Conservation (phyloP, 768 basidiomycete species). For the Lentinula boryana region DNA sequence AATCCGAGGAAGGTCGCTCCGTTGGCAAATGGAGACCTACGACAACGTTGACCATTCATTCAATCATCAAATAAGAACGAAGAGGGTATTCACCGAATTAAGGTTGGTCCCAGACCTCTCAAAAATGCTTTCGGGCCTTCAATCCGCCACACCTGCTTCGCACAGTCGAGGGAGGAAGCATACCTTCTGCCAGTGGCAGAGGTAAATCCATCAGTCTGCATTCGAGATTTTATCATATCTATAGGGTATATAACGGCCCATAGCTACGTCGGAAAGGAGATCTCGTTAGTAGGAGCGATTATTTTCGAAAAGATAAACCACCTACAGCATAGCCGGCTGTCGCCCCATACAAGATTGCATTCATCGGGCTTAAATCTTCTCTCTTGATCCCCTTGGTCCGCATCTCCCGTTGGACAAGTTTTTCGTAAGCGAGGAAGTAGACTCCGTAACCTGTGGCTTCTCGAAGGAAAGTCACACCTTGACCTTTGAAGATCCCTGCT, state of each 20-base stretch:
- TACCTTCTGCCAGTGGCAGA: conserved; percentile 76
- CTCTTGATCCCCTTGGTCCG: conserved; percentile 61
- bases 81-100: conserved; percentile 66
- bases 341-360: conserved; percentile 84
- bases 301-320: conserved; percentile 5
- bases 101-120: conserved; percentile 85
- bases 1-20: conserved; percentile 96
- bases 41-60: conserved; percentile 1
- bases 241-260: conserved; percentile 95
- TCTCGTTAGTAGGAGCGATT: background rate
- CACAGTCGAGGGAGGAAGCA: conserved; percentile 74
- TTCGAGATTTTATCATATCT: conserved; percentile 93
- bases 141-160: conserved; percentile 72
- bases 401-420: conserved; percentile 85
- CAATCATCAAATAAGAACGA: conserved; percentile 1
- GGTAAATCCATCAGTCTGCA: conserved; percentile 91
- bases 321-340: conserved; percentile 87
- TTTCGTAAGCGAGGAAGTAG: conserved; percentile 93
- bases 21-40: conserved; percentile 91
- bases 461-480: conserved; percentile 79
- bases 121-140: conserved; percentile 87
- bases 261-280: conserved; percentile 37
- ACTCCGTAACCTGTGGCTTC: conserved; percentile 79
- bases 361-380: conserved; percentile 71
- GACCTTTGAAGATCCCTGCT: conserved; percentile 88